Conservation (phyloP, 176 grass and related monocot species). For the Zoysia pacifica region DNA sequence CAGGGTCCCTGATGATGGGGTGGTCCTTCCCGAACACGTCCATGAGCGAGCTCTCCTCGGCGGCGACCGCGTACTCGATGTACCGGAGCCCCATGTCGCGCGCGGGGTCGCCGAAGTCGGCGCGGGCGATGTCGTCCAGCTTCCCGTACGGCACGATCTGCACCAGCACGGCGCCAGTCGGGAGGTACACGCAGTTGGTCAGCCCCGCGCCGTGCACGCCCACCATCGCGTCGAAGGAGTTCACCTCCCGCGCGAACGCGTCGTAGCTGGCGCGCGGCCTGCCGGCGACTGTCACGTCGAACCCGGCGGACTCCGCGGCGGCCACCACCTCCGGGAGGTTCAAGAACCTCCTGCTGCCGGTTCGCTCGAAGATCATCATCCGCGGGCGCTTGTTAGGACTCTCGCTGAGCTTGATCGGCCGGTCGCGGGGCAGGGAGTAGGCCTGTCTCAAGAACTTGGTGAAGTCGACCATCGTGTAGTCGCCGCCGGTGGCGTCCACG, state of each 20-base stretch:
- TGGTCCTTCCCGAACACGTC: slow-evolving; percentile 60
- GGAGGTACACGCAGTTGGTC: slow-evolving; percentile 66
- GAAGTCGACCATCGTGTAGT: slow-evolving; percentile 63
- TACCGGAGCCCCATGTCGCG: slow-evolving; percentile 67
- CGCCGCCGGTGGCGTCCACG: slow-evolving; percentile 35
- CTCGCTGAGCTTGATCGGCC: slow-evolving; percentile 33
- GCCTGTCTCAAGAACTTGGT: slow-evolving; percentile 51
- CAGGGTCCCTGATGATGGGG: slow-evolving; percentile 56
- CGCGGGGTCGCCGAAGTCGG: slow-evolving; percentile 63
- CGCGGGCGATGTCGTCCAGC: slow-evolving; percentile 50
- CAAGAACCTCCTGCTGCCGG: slow-evolving; percentile 41
- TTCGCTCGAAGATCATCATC: slow-evolving; percentile 61
- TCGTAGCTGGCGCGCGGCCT: slow-evolving; percentile 30
- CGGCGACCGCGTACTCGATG: slow-evolving; percentile 53
- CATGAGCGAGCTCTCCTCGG: slow-evolving; percentile 70
- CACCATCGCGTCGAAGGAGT: slow-evolving; percentile 62
- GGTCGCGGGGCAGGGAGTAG: slow-evolving; percentile 46
- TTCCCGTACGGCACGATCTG: slow-evolving; percentile 66
- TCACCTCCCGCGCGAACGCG: slow-evolving; percentile 50
- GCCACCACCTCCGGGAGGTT: slow-evolving; percentile 54
- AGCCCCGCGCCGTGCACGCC: slow-evolving; percentile 68
- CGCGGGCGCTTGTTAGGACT: slow-evolving; percentile 4
- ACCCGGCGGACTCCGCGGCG: slow-evolving; percentile 40
- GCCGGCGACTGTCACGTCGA: slow-evolving; percentile 43
- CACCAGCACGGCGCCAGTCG: slow-evolving; percentile 61